Evolutionary conservation across 805 yeast genomes (phyloP).

Genomic region (Ogataea saltuana): DNA sequence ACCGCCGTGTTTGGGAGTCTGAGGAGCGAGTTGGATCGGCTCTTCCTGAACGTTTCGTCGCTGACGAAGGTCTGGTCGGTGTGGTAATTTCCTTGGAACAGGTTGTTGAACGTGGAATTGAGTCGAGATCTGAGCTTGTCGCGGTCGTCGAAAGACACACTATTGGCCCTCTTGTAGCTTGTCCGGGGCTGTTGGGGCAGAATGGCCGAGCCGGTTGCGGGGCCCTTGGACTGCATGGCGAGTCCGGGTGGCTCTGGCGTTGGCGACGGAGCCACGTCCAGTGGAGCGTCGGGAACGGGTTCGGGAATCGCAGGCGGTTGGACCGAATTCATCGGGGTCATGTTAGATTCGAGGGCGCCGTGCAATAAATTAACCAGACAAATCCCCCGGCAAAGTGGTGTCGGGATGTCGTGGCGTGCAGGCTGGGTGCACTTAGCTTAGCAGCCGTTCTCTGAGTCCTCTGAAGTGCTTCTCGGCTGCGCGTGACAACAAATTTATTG

Average conservation of each 20-base stretch:
- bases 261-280: not conserved
- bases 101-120: constrained; percentile 16
- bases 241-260: not conserved
- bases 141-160: constrained; percentile 33
- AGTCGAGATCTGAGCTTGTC: constrained; percentile 31
- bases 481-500: no score
- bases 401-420: no score
- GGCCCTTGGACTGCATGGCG: not conserved
- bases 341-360: not conserved
- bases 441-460: no score
- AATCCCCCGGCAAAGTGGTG: no score
- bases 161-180: constrained; percentile 31
- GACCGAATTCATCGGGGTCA: constrained; percentile 6
- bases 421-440: no score
- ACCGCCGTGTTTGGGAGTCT: no score
- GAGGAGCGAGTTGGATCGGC: no score
- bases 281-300: constrained; percentile 4
- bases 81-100: constrained; percentile 20
- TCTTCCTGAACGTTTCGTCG: constrained; percentile 11
- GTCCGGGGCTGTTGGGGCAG: constrained; percentile 18
- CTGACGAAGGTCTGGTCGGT: no score
- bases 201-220: not conserved
- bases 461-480: no score
- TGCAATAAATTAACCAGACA: not conserved
- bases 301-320: constrained; percentile 6